A percentile compares a stretch with the other conserved stretches of the same genome.
Conservation (phyloP, 2,329 filamentous ascomycete genomes). For the Botryosphaeria agaves region DNA sequence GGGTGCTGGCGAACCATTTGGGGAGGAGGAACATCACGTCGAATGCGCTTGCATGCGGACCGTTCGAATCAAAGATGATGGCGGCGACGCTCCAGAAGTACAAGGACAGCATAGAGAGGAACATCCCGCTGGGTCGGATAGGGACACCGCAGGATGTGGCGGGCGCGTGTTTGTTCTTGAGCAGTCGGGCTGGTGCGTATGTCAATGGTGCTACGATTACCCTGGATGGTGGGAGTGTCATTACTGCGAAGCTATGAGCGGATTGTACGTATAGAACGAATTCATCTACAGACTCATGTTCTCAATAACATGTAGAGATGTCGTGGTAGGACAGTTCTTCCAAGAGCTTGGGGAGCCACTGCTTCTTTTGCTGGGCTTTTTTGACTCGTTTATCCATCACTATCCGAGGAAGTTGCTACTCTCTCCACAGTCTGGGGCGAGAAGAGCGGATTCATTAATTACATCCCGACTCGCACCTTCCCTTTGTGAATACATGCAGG, state of each 20-base stretch:
- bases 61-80: constrained; percentile 59
- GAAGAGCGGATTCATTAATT: no score
- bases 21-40: constrained; percentile 41
- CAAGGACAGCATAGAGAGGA: constrained; percentile 35
- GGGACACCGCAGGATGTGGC: constrained; percentile 52
- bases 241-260: constrained; percentile 20
- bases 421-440: no score
- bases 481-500: no score
- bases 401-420: no score
- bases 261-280: no score
- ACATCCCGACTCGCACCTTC: no score
- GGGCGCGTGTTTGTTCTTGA: constrained; percentile 53
- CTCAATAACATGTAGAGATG: no score
- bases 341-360: no score
- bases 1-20: constrained; percentile 45
- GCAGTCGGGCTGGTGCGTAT: constrained; percentile 42
- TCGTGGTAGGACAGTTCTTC: no score
- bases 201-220: constrained; percentile 26
- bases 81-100: constrained; percentile 46
- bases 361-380: no score
- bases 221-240: constrained; percentile 21
- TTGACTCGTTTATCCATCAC: no score
- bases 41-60: constrained; percentile 56
- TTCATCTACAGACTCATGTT: no score
- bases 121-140: constrained; percentile 50